phyloP scores from a whole-genome alignment of 768 basidiomycete species.

The Mycena galopus region DNA sequence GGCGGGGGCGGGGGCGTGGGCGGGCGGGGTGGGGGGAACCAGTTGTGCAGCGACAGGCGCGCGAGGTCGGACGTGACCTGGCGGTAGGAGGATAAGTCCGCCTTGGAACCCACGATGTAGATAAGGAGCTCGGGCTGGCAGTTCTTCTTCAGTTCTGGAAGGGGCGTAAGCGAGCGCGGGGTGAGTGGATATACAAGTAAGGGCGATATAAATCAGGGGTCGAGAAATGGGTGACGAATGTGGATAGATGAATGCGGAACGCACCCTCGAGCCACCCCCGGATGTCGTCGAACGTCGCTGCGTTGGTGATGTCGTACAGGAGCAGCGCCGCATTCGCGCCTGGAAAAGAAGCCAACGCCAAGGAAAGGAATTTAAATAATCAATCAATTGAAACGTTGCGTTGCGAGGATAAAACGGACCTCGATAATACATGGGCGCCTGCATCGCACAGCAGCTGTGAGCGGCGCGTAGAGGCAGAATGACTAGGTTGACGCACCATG shows the following conservation, averaged over 20 bases:
- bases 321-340: conserved; percentile 95
- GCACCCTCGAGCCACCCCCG: conserved; percentile 91
- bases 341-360: conserved; percentile 40
- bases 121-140: conserved; percentile 90
- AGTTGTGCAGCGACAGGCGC: conserved; percentile 84
- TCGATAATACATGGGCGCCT: conserved; percentile 98
- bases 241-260: conserved; percentile 38
- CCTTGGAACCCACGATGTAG: conserved; percentile 95
- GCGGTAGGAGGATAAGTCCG: conserved; percentile 78
- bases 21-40: conserved; percentile 87
- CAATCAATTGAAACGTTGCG: no score
- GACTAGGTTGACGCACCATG: conserved; percentile 68
- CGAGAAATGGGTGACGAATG: not conserved
- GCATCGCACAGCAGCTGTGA: conserved; percentile 34
- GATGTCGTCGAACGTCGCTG: conserved; percentile 89
- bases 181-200: conserved; percentile 21
- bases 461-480: not conserved
- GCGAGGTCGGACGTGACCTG: conserved; percentile 87
- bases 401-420: conserved; percentile 48
- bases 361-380: no score
- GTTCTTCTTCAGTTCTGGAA: conserved; percentile 89
- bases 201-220: not conserved
- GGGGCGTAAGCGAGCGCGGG: conserved; percentile 10
- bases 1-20: conserved; percentile 76
- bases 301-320: conserved; percentile 95